Evolutionary conservation across 164 flowering plant species (phyloP).

Genomic region (Berberis vulgaris): DNA sequence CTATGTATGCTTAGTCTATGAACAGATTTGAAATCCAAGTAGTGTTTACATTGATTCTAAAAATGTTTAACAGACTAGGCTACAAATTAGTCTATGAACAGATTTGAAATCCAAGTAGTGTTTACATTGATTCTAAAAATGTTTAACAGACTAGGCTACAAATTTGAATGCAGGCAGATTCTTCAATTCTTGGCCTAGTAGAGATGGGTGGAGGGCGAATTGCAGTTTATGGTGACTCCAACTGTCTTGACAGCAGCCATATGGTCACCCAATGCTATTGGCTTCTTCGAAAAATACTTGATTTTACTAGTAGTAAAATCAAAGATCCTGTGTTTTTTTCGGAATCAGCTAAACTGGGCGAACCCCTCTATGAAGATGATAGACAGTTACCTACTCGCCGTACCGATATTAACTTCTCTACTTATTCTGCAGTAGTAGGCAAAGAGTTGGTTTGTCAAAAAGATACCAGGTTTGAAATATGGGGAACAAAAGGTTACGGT

Average conservation of each 20-base stretch:
- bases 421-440: constrained; percentile 69
- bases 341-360: constrained; percentile 36
- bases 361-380: constrained; percentile 45
- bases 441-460: constrained; percentile 68
- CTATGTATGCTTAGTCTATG: too few species aligned
- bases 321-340: constrained; percentile 83
- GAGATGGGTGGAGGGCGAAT: constrained; percentile 73
- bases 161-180: constrained; percentile 51
- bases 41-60: too few species aligned
- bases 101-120: too few species aligned
- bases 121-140: too few species aligned
- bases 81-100: too few species aligned
- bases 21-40: too few species aligned
- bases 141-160: too few species aligned
- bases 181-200: constrained; percentile 81
- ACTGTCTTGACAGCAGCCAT: constrained; percentile 97
- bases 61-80: too few species aligned
- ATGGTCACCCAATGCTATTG: constrained; percentile 96
- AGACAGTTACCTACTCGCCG: constrained; percentile 76
- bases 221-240: constrained; percentile 96
- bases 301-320: constrained; percentile 58
- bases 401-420: constrained; percentile 84
- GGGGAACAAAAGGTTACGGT: constrained; percentile 86
- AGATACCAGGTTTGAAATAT: constrained; percentile 86
- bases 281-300: constrained; percentile 77